Evolutionary conservation across 1,284 basidiomycete genomes (phyloP).

Genomic region (Malassezia sympodialis): DNA sequence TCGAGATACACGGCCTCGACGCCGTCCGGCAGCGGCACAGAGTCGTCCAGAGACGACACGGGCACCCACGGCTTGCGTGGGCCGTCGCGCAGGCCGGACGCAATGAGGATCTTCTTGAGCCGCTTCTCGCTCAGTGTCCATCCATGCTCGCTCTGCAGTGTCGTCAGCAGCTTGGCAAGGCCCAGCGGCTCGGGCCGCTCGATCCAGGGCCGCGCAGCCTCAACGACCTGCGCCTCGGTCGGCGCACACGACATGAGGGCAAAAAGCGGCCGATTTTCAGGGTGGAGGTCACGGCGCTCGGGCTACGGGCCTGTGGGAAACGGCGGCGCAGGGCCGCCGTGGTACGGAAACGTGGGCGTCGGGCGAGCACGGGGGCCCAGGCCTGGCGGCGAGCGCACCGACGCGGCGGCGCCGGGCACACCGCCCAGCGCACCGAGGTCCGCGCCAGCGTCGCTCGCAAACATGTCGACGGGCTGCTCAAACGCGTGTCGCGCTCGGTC

Average conservation of each 20-base stretch:
- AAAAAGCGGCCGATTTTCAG: background rate
- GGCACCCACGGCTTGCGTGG: slow-evolving; percentile 15
- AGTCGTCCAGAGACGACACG: slow-evolving; percentile 27
- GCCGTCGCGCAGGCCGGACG: slow-evolving; percentile 10
- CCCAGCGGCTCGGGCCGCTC: slow-evolving; percentile 6
- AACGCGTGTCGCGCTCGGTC: slow-evolving; percentile 43
- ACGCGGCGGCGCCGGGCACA: background rate
- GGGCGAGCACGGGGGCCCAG: background rate
- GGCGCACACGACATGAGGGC: slow-evolving; percentile 14
- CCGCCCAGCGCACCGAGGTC: background rate
- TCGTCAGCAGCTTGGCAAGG: slow-evolving; percentile 20
- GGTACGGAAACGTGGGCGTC: background rate
- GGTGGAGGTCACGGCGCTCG: background rate
- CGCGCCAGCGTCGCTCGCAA: background rate
- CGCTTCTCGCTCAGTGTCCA: slow-evolving; percentile 26
- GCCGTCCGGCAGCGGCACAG: slow-evolving; percentile 22
- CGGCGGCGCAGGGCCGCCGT: background rate
- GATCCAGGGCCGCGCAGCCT: slow-evolving; percentile 13
- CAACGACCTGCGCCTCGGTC: slow-evolving; percentile 19
- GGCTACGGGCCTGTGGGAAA: background rate
- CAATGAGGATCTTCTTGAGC: slow-evolving; percentile 19
- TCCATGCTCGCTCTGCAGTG: slow-evolving; percentile 26
- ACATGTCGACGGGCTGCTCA: slow-evolving; percentile 21
- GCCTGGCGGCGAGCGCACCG: background rate
- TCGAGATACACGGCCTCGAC: slow-evolving; percentile 63